phyloP scores from a whole-genome alignment of 169 alveolate genomes.

The Plasmodium gallinaceum region DNA sequence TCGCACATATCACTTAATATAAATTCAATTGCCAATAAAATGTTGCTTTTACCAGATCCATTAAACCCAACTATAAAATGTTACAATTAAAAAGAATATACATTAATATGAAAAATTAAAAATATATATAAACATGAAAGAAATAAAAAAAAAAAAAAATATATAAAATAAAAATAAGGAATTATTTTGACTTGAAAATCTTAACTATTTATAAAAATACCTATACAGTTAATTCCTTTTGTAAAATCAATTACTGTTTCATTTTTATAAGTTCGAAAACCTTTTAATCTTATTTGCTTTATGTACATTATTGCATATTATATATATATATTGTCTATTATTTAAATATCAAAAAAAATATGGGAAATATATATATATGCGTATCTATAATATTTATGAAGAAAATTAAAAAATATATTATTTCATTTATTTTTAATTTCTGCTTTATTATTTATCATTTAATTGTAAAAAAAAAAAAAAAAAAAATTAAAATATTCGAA shows the following conservation, averaged over 20 bases:
- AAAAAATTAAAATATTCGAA: background rate
- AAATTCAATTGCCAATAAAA: slow-evolving; percentile 66
- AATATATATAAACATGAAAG: background rate
- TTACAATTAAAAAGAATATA: background rate
- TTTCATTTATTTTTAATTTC: background rate
- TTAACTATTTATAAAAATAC: slow-evolving; percentile 17
- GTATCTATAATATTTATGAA: slow-evolving; percentile 1
- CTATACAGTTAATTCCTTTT: slow-evolving; percentile 87
- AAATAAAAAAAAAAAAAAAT: slow-evolving; percentile 1
- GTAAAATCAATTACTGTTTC: slow-evolving; percentile 85
- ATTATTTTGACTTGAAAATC: background rate
- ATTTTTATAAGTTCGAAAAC: slow-evolving; percentile 89
- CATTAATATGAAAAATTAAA: background rate
- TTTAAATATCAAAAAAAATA: background rate
- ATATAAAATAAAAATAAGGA: background rate
- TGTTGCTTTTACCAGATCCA: slow-evolving; percentile 74
- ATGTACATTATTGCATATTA: slow-evolving; percentile 81
- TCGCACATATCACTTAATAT: slow-evolving; percentile 71
- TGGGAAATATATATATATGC: background rate
- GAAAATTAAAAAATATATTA: slow-evolving; percentile 10
- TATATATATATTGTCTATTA: too few relatives aligned
- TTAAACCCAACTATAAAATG: slow-evolving; percentile 65
- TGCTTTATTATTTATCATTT: slow-evolving; percentile 11
- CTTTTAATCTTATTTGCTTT: slow-evolving; percentile 87
- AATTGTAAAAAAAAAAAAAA: slow-evolving; percentile 4